A percentile compares a stretch with the other conserved stretches of the same genome.
Evolutionary conservation across 1,139 yeast species (phyloP).

Genomic region (Geotrichum aggregatum): DNA sequence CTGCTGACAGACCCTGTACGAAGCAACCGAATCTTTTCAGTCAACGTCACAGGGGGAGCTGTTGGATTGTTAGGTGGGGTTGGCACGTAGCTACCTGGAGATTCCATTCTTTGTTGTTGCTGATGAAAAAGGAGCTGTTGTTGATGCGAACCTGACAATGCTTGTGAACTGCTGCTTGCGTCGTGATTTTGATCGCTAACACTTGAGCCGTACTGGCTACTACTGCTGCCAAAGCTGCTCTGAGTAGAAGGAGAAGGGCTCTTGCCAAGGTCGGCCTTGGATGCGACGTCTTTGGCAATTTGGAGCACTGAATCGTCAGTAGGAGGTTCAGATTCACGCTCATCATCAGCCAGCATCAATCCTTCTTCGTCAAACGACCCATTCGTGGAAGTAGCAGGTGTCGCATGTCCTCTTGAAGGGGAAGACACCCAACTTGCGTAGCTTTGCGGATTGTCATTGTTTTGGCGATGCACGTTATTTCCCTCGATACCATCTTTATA

Average conservation of each 20-base stretch:
- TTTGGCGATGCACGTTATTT: constrained; percentile 50
- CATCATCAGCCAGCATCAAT: neutral
- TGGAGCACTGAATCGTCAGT: neutral
- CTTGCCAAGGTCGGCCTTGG: neutral
- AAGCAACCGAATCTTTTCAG: constrained; percentile 33
- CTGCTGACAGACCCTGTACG: constrained; percentile 32
- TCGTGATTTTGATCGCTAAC: neutral
- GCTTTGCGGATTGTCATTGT: constrained; percentile 41
- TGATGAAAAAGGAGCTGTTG: constrained; percentile 4
- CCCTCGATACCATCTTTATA: constrained; percentile 73
- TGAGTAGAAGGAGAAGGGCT: neutral
- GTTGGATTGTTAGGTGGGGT: constrained; percentile 31
- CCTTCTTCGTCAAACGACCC: neutral
- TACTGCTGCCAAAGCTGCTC: neutral
- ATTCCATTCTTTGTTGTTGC: neutral
- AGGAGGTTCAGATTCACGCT: neutral
- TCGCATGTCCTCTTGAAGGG: constrained; percentile 11
- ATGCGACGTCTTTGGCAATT: neutral
- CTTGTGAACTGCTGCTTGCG: neutral
- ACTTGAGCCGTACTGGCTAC: neutral
- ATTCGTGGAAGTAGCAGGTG: neutral
- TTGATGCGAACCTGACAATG: neutral
- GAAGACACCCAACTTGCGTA: constrained; percentile 30
- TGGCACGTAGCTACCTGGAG: constrained; percentile 2
- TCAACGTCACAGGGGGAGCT: constrained; percentile 35